These are phyloP conservation scores for Nicotiana otophora DNA, from an alignment of 257 asterid genomes.

Conservation along the genomic window DNA sequence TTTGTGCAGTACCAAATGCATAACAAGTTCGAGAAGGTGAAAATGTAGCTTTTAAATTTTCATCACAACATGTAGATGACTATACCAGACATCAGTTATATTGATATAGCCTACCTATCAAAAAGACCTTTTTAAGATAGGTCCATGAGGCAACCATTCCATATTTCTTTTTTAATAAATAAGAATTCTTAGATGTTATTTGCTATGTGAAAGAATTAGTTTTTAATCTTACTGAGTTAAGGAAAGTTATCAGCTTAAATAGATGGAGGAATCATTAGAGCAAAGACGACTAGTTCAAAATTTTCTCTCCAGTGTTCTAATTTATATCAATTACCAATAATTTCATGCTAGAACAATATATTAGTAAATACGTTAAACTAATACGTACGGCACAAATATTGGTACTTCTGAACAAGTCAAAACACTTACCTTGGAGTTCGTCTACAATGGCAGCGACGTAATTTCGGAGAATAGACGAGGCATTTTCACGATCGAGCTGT, in stretches of 20 bases:
- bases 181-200: too few species aligned
- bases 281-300: background rate
- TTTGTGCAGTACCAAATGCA: background rate
- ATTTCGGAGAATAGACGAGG: conserved; percentile 27
- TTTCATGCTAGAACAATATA: background rate
- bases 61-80: background rate
- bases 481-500: conserved; percentile 35
- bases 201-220: too few species aligned
- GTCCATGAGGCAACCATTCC: too few species aligned
- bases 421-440: conserved; percentile 38
- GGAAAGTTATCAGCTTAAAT: too few species aligned
- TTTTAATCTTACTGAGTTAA: too few species aligned
- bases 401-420: conserved; percentile 22
- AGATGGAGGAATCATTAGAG: too few species aligned
- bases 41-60: background rate
- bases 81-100: too few species aligned
- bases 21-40: background rate
- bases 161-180: too few species aligned
- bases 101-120: too few species aligned
- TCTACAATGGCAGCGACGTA: conserved; percentile 39
- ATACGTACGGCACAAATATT: background rate
- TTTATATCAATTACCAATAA: background rate
- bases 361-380: background rate
- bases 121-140: too few species aligned
- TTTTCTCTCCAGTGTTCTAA: background rate